These are phyloP conservation scores for Haberlea rhodopensis DNA, from an alignment of 257 asterid genomes.

Conservation along the genomic window DNA sequence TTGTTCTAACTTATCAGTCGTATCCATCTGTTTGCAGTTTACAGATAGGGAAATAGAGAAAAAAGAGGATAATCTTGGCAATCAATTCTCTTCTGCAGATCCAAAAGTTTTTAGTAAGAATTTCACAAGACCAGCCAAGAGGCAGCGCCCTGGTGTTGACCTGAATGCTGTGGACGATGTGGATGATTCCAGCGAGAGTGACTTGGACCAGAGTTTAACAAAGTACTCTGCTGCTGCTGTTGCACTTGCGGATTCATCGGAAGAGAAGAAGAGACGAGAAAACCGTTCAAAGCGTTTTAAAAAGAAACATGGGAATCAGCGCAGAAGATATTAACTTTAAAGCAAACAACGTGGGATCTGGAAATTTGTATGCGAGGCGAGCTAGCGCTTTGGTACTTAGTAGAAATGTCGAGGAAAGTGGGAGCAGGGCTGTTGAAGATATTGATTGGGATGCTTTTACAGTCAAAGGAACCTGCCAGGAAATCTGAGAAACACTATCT, in stretches of 20 bases:
- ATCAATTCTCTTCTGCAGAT: constrained; percentile 52
- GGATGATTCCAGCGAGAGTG: constrained; percentile 87
- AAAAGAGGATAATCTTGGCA: constrained; percentile 46
- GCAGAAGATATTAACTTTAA: constrained; percentile 38
- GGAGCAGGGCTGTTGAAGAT: constrained; percentile 93
- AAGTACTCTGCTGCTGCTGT: constrained; percentile 70
- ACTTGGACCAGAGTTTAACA: constrained; percentile 69
- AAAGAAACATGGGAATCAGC: constrained; percentile 64
- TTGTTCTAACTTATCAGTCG: constrained; percentile 21
- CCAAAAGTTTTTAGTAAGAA: constrained; percentile 47
- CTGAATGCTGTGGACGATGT: constrained; percentile 43
- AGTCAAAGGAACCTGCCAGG: constrained; percentile 94
- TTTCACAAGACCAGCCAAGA: constrained; percentile 65
- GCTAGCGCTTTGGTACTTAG: constrained; percentile 64
- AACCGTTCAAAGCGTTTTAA: constrained; percentile 94
- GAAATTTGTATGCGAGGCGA: constrained; percentile 53
- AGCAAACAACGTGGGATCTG: constrained; percentile 47
- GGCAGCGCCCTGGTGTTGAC: constrained; percentile 70
- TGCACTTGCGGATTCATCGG: constrained; percentile 72
- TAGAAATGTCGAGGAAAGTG: constrained; percentile 70
- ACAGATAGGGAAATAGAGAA: constrained; percentile 59
- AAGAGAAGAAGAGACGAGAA: constrained; percentile 88
- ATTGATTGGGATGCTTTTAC: constrained; percentile 97
- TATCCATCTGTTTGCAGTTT: constrained; percentile 48
- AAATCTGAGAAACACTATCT: constrained; percentile 90